A percentile compares a stretch with the other conserved stretches of the same genome.
Evolutionary conservation across 2,329 filamentous ascomycete species (phyloP).

Genomic region (Neoscytalidium dimidiatum): DNA sequence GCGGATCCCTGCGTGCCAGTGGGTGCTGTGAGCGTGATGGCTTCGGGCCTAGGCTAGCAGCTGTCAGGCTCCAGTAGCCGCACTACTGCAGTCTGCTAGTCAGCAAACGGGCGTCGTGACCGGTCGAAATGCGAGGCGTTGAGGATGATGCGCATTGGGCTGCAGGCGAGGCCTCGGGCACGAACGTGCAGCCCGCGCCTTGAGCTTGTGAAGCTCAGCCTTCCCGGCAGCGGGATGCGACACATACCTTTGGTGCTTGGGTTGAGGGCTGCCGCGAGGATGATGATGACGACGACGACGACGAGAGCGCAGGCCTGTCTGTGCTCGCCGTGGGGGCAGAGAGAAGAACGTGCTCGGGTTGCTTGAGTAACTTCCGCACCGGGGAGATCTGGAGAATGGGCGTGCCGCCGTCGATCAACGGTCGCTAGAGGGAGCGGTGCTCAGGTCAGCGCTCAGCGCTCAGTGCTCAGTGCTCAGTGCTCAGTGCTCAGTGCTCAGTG

Average conservation of each 20-base stretch:
- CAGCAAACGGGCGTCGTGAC: slow-evolving; percentile 11
- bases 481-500: too few relatives aligned
- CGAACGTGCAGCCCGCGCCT: neutral
- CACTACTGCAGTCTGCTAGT: slow-evolving; percentile 20
- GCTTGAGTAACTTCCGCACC: slow-evolving; percentile 14
- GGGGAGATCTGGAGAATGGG: slow-evolving; percentile 16
- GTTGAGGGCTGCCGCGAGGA: neutral
- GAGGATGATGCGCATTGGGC: slow-evolving; percentile 18
- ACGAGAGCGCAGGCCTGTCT: neutral
- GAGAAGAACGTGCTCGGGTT: slow-evolving; percentile 18
- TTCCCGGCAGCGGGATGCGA: neutral
- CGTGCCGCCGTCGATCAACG: slow-evolving; percentile 13
- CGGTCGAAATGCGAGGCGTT: slow-evolving; percentile 11
- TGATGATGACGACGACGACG: neutral
- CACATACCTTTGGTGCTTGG: too few relatives aligned
- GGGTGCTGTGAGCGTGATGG: slow-evolving; percentile 4
- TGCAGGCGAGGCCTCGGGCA: slow-evolving; percentile 11
- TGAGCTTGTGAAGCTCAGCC: neutral
- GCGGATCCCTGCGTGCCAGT: slow-evolving; percentile 5
- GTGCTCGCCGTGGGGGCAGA: slow-evolving; percentile 10
- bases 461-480: too few relatives aligned
- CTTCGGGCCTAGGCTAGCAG: neutral
- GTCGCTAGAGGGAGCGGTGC: neutral
- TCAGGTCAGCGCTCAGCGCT: too few relatives aligned
- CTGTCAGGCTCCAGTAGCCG: slow-evolving; percentile 12